Evolutionary conservation across 495 filamentous ascomycete species (phyloP), one percentile per base, ranked within the genome.

Genomic region (Cudoniella acicularis): DNA sequence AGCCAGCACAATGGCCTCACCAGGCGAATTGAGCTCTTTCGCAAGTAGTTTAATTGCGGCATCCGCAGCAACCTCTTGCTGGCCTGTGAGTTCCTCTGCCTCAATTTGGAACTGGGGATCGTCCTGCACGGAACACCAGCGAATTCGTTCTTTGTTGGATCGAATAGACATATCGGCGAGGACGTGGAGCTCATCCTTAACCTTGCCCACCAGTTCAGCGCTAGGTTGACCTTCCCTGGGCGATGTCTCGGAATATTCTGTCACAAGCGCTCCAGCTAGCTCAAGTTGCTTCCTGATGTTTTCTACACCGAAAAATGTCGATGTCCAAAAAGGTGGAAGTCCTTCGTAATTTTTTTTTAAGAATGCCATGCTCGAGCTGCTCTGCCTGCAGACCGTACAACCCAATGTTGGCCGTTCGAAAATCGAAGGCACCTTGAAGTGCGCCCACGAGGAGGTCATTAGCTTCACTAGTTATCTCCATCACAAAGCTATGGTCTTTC

Each of bases 251-350:
- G 61, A 49, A 53, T 67, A 69, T 25, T 70, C 63, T 9, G 68
- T 67, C 21, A 70, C 67, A 6, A 75, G 60, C 56, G 65, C 65
- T 30, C 69, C 65, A 53, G 58, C 69, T 69, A 84, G 73, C 59
- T 84, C 79, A 40, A 80, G 70, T 25, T 88, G 74, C 22, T 78
- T 75, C 58, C 77, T 77, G 10, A 79, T 66, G 52, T 83, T 79
- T 55, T 79, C 77, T 21, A 79, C 72, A 54, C 87, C 73, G 56
- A 84, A 83, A 1, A 77, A 73, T 22, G 79, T 83, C 10, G 87
- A 88, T 2, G 90, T 95, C 92, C 92, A 97, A 55, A 89, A 85
- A 48, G 88, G 83, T 17, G 88, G 84, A 17, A 96, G 75, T 2
- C 75, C 82, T 26, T 84, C 74, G 65, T 85, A 90, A 40, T 77